Percentiles rank a stretch among this genome's conserved stretches.
Conservation (phyloP, 108 stramenopile species). For the Stephanodiscus minutulus region DNA sequence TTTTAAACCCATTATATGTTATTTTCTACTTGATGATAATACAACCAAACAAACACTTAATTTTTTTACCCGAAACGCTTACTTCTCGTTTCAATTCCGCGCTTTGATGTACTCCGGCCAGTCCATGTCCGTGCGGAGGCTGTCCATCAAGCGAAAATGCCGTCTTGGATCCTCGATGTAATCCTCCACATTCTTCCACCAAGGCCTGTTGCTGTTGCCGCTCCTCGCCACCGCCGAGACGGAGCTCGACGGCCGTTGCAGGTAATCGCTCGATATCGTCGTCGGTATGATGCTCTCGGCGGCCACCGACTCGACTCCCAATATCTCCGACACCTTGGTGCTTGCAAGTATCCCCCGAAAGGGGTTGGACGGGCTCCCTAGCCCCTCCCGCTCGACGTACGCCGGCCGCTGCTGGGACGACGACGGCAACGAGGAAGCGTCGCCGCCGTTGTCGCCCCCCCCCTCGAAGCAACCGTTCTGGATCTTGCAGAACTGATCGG, state of each 20-base stretch:
- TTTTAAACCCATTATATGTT: too few relatives aligned
- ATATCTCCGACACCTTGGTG: constrained; percentile 81
- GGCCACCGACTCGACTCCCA: constrained; percentile 89
- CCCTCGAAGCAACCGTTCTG: constrained; percentile 85
- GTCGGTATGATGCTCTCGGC: constrained; percentile 63
- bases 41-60: background rate
- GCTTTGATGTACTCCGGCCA: constrained; percentile 78
- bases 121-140: constrained; percentile 69
- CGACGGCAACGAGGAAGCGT: too few relatives aligned
- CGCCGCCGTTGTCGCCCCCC: constrained; percentile 7
- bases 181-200: constrained; percentile 90
- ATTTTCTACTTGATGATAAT: too few relatives aligned
- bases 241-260: constrained; percentile 13
- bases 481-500: constrained; percentile 90
- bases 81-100: constrained; percentile 35
- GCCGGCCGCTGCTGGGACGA: background rate
- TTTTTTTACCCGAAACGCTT: too few relatives aligned
- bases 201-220: constrained; percentile 49
- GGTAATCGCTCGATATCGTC: constrained; percentile 32
- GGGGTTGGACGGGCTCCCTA: constrained; percentile 63
- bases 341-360: constrained; percentile 84
- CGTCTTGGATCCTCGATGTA: constrained; percentile 87
- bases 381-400: constrained; percentile 36
- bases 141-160: constrained; percentile 83
- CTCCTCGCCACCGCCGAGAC: background rate